These are phyloP conservation scores for Nitzschia putrida DNA, from an alignment of 108 stramenopile genomes.

Conservation along the genomic window DNA sequence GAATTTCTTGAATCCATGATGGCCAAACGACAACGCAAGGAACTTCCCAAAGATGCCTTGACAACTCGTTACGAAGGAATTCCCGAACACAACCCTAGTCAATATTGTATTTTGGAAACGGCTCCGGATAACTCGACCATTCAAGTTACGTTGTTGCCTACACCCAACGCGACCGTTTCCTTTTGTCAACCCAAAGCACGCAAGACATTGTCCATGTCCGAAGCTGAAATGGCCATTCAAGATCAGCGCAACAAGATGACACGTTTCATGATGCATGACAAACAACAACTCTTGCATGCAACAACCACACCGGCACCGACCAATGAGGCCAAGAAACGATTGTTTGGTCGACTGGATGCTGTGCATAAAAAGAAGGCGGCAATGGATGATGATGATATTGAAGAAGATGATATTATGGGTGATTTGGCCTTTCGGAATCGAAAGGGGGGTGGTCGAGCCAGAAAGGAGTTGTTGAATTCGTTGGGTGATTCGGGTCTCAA, in stretches of 20 bases:
- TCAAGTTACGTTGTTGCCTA: slow-evolving; percentile 51
- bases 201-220: slow-evolving; percentile 63
- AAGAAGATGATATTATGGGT: slow-evolving; percentile 85
- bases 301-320: slow-evolving; percentile 27
- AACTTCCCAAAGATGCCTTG: slow-evolving; percentile 13
- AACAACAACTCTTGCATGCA: slow-evolving; percentile 29
- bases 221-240: slow-evolving; percentile 80
- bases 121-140: slow-evolving; percentile 25
- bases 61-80: slow-evolving; percentile 75
- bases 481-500: slow-evolving; percentile 67
- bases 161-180: slow-evolving; percentile 58
- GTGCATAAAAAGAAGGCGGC: slow-evolving; percentile 10
- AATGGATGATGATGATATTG: slow-evolving; percentile 36
- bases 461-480: slow-evolving; percentile 64
- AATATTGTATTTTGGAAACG: slow-evolving; percentile 59
- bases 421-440: slow-evolving; percentile 67
- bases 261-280: slow-evolving; percentile 78
- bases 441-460: slow-evolving; percentile 53
- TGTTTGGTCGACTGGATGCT: slow-evolving; percentile 58
- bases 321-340: slow-evolving; percentile 42
- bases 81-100: slow-evolving; percentile 72
- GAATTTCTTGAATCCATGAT: slow-evolving; percentile 79
- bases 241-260: slow-evolving; percentile 59
- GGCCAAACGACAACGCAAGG: slow-evolving; percentile 37
- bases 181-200: slow-evolving; percentile 77